Base-by-base conservation (phyloP, 2,329 filamentous ascomycete species). In the Botrytis medusae region DNA sequence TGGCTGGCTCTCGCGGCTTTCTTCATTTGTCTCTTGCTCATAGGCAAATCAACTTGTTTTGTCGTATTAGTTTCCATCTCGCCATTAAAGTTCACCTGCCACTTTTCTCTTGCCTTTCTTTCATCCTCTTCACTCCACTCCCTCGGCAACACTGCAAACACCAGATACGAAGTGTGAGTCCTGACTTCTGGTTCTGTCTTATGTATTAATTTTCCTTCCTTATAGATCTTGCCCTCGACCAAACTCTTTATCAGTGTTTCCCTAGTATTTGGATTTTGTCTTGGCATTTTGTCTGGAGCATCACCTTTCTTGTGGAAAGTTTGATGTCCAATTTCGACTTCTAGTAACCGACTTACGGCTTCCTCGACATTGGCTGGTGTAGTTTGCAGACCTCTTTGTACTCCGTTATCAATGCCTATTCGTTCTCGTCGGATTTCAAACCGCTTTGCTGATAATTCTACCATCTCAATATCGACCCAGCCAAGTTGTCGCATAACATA, bases 161-260 rank as follows among this genome's bases (percentile, higher is more conserved):
- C 92, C 7, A 99, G 87, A 81, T 99, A 99, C n/a, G 93, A 96
- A 0, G 96, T 99, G 83, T 99, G 96, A 12, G 93, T 96, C 86
- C 97, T 98, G 74, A 98, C 84, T 79, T 99, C 96, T 0, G 90
- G 85, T 83, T 99, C 96, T 0, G 93, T 90, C 37, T 94, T 88
- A 79, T 97, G 93, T 44, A 94, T 87, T 59, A 98, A 80, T 42
- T 89, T 88, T 1, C 96, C 96, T 75, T 95, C 89, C 80, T 92
- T 89, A 84, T 91, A 97, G 1, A 88, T 82, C 75, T 93, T 90
- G 63, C 82, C 81, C 73, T 81, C 74, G 63, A 81, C 74, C 61
- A 82, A 74, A 67, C 78, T 80, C 74, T 80, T 78, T 22, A 82
- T 70, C 64, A 80, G 75, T 71, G 78, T 82, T 46, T 81, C 77